Evolutionary conservation across 106 monocot genomes (phyloP).

Genomic region (Dioscorea alata): DNA sequence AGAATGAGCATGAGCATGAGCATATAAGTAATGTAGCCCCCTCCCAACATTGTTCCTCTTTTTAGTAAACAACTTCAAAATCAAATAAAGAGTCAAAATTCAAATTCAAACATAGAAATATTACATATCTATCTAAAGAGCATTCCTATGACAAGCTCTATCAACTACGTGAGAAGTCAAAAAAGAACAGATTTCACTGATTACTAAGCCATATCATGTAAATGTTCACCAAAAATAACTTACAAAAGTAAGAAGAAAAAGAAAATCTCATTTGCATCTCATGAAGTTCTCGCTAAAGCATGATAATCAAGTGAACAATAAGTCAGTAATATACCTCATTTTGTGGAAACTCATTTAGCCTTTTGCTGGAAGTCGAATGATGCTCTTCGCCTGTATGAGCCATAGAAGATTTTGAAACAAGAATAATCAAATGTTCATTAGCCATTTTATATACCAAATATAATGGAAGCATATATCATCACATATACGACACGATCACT

Average conservation of each 20-base stretch:
- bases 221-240: background rate
- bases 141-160: too few relatives aligned
- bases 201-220: background rate
- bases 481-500: too few relatives aligned
- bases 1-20: too few relatives aligned
- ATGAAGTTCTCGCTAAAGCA: background rate
- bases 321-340: slow-evolving; percentile 24
- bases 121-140: background rate
- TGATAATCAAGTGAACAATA: background rate
- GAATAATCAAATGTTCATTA: background rate
- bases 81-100: background rate
- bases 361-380: slow-evolving; percentile 11
- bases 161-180: too few relatives aligned
- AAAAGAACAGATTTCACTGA: too few relatives aligned
- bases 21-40: too few relatives aligned
- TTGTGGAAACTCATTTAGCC: slow-evolving; percentile 14
- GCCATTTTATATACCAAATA: too few relatives aligned
- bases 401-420: slow-evolving; percentile 24
- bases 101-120: background rate
- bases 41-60: too few relatives aligned
- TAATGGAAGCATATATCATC: too few relatives aligned
- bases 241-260: background rate
- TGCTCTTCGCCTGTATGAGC: slow-evolving; percentile 21
- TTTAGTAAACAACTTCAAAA: too few relatives aligned
- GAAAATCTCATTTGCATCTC: background rate